Evolutionary conservation across 306 rosid genomes (phyloP), one percentile per base, ranked within the genome.

Genomic region (Prunus campanulata): DNA sequence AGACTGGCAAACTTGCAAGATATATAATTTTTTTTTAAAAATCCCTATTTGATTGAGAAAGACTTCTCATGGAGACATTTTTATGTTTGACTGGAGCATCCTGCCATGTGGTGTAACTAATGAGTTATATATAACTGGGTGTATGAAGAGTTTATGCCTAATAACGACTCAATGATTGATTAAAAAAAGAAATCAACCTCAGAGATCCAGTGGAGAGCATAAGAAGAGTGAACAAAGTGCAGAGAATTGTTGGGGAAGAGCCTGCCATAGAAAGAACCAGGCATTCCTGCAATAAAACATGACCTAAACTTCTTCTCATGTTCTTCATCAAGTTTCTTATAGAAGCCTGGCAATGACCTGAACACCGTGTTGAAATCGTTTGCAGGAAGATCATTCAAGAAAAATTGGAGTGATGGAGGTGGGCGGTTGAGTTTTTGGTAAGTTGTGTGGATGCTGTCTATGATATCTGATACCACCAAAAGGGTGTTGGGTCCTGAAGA

Each of bases 251-350:
- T 19, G 0, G 92, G 91, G 11, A 90, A 90, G 5, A 90, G 86
- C 65, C 91, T 85, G 0, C 82, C 87, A 14, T 88, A 78, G 63
- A 90, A 90, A 16, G 59, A 82, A 3, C 87, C 96, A 0, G 90
- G 96, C 18, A 79, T 55, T 54, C 80, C 91, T n/a, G 65, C 42
- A 11, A 86, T 72, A 51, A 83, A 85, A 60, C 87, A 83, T 9
- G 72, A 55, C 5, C 86, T 85, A 68, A 44, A 14, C 0, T 73
- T 32, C 1, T 22, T 20, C 49, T 79, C 54, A 60, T 3, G 12
- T 18, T 68, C 57, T 8, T 61, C 15, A 19, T 39, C 22, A 5
- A 77, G 51, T 2, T 50, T 68, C 56, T 77, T 18, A 12, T 70
- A 24, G 77, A 89, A 89, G 1, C 39, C 60, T 1, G 89, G 84